These are phyloP conservation scores for Phytophthora uliginosa DNA, from an alignment of 352 stramenopile genomes.

Conservation along the genomic window DNA sequence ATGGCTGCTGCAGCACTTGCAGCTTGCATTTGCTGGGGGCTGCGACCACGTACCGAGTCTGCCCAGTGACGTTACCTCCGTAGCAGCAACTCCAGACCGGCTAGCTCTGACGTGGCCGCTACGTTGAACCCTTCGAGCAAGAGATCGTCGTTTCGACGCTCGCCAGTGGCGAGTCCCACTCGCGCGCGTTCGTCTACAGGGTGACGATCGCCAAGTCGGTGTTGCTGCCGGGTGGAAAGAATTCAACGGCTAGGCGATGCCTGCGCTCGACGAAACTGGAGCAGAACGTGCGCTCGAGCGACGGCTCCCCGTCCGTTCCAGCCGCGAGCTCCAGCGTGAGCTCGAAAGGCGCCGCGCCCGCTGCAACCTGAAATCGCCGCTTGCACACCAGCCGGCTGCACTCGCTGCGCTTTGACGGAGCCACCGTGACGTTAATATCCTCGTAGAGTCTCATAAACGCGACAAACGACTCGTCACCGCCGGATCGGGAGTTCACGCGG, in stretches of 20 bases:
- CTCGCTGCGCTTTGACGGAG: slow-evolving; percentile 2
- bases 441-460: slow-evolving; percentile 20
- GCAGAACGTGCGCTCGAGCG: slow-evolving; percentile 2
- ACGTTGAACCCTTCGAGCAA: slow-evolving; percentile 6
- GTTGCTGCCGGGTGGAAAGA: neutral
- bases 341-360: slow-evolving; percentile 4
- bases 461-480: slow-evolving; percentile 1
- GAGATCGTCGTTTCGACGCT: slow-evolving; percentile 15
- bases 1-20: slow-evolving; percentile 12
- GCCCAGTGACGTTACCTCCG: neutral
- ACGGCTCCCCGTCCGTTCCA: neutral
- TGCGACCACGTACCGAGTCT: neutral
- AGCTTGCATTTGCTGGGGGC: neutral
- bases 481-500: neutral
- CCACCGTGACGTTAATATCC: slow-evolving; percentile 14
- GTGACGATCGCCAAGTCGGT: slow-evolving; percentile 11
- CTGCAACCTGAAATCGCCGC: slow-evolving; percentile 10
- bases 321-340: slow-evolving; percentile 7
- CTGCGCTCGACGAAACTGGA: slow-evolving; percentile 21
- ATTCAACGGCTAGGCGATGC: slow-evolving; percentile 6
- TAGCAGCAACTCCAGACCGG: neutral
- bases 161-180: neutral
- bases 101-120: neutral
- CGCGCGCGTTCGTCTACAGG: slow-evolving; percentile 10
- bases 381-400: slow-evolving; percentile 6